Conservation (phyloP, 2,329 filamentous ascomycete species). For the Cladosporium halotolerans region DNA sequence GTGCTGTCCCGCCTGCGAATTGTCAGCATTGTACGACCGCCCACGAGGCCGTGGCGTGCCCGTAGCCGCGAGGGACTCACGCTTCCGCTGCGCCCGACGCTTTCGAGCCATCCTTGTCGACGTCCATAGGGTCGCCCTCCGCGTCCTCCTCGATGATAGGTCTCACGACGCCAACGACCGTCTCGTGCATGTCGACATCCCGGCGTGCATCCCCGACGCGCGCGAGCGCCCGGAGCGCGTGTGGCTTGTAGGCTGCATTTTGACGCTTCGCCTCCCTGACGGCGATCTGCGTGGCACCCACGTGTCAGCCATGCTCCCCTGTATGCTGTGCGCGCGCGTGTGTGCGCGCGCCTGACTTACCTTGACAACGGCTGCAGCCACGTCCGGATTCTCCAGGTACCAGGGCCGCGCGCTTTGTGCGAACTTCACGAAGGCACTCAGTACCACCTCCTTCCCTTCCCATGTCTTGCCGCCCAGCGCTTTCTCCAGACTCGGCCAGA, state of each 20-base stretch:
- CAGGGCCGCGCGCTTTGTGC: constrained; percentile 57
- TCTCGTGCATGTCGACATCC: constrained; percentile 64
- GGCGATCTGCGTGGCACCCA: constrained; percentile 50
- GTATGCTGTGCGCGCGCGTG: neutral
- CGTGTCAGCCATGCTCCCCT: constrained; percentile 18
- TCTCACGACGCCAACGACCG: constrained; percentile 58
- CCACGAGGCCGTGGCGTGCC: constrained; percentile 11
- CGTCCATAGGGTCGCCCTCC: constrained; percentile 61
- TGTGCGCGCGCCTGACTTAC: constrained; percentile 36
- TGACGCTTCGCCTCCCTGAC: constrained; percentile 86
- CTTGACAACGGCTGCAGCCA: constrained; percentile 60
- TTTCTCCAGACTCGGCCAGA: constrained; percentile 83
- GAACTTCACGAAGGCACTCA: constrained; percentile 74
- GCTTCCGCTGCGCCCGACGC: constrained; percentile 2
- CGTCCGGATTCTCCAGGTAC: constrained; percentile 51
- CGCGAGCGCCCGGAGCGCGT: constrained; percentile 67
- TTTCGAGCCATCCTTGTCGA: constrained; percentile 44
- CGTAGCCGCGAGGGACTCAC: neutral
- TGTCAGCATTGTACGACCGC: constrained; percentile 8
- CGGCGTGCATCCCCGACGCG: constrained; percentile 61
- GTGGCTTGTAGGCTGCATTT: constrained; percentile 74
- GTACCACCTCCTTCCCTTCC: constrained; percentile 78
- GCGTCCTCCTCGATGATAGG: constrained; percentile 53
- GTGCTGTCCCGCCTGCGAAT: constrained; percentile 20
- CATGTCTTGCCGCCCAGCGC: constrained; percentile 85